phyloP scores from a whole-genome alignment of 202 grass and related monocot genomes.

The Carex arenaria region DNA sequence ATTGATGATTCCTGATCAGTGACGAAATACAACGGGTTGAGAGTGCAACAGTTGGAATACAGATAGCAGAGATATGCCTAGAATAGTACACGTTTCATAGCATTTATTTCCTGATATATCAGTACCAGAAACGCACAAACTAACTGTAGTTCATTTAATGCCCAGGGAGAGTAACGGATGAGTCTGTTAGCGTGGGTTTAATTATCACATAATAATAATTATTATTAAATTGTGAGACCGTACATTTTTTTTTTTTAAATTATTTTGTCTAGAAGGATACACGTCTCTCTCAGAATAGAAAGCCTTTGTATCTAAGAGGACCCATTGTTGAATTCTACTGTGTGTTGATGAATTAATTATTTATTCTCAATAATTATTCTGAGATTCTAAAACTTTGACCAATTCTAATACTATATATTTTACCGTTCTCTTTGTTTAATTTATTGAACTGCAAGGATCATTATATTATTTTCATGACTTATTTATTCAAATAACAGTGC shows the following conservation, averaged over 20 bases:
- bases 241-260: neutral
- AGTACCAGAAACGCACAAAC: neutral
- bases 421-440: neutral
- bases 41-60: neutral
- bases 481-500: neutral
- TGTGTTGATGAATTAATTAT: neutral
- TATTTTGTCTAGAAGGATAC: neutral
- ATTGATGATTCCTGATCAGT: neutral
- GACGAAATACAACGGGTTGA: neutral
- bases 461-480: too few relatives aligned
- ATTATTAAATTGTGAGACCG: neutral
- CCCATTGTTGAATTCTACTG: neutral
- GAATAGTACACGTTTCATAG: slow-evolving; percentile 7
- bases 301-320: neutral
- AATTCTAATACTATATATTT: neutral
- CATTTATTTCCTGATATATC: neutral
- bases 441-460: neutral
- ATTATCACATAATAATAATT: neutral
- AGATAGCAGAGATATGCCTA: neutral
- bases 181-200: slow-evolving; percentile 11
- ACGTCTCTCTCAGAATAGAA: too few relatives aligned
- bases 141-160: slow-evolving; percentile 11
- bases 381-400: neutral
- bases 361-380: neutral
- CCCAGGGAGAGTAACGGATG: slow-evolving; percentile 2